Conservation (phyloP, 106 monocot genomes). For the Narthecium ossifragum region DNA sequence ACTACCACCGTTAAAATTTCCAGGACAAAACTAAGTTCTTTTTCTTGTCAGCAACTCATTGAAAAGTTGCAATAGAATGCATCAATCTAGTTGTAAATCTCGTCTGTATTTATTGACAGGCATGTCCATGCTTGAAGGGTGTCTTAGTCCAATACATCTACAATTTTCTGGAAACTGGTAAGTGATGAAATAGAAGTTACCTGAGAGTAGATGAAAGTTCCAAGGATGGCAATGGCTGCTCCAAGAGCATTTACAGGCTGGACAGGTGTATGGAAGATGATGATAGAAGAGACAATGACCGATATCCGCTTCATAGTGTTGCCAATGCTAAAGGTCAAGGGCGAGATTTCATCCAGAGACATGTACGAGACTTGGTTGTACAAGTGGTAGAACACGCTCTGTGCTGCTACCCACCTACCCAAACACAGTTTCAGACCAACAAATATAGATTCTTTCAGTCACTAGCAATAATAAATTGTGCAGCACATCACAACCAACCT, state of each 20-base stretch:
- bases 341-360: slow-evolving; percentile 73
- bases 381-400: slow-evolving; percentile 81
- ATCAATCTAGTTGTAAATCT: too few species aligned
- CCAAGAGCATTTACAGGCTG: slow-evolving; percentile 79
- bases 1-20: too few species aligned
- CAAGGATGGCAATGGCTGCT: slow-evolving; percentile 65
- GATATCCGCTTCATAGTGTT: slow-evolving; percentile 89
- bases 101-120: too few species aligned
- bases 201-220: slow-evolving; percentile 82
- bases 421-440: slow-evolving; percentile 9
- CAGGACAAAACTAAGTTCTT: too few species aligned
- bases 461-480: too few species aligned
- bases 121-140: not conserved
- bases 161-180: not conserved
- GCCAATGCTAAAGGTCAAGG: slow-evolving; percentile 78
- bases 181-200: slow-evolving; percentile 18
- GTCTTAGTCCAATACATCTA: not conserved
- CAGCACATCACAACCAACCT: too few species aligned
- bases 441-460: not conserved
- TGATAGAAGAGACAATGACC: slow-evolving; percentile 73
- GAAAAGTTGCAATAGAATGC: too few species aligned
- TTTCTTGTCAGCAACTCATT: too few species aligned
- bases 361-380: slow-evolving; percentile 91
- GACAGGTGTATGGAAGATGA: slow-evolving; percentile 71
- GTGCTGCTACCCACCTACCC: slow-evolving; percentile 68